phyloP scores from a whole-genome alignment of 495 filamentous ascomycete genomes.

The Penicillium parvum region DNA sequence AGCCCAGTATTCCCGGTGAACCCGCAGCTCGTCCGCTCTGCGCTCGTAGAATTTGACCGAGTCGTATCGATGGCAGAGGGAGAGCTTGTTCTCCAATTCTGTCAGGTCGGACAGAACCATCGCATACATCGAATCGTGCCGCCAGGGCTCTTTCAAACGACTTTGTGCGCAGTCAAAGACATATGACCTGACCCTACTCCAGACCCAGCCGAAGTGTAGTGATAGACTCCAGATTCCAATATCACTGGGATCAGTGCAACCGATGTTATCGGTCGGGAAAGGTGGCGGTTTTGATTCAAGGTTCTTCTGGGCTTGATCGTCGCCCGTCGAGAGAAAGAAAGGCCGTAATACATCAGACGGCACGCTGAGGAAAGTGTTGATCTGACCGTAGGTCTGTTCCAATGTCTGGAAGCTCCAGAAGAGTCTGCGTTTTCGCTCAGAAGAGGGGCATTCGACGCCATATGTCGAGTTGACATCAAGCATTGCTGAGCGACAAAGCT shows the following conservation, averaged over 20 bases:
- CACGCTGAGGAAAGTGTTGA: conserved; percentile 34
- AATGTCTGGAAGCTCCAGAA: conserved; percentile 45
- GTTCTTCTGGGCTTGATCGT: conserved; percentile 14
- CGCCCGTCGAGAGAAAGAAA: conserved; percentile 23
- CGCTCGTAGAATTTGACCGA: conserved; percentile 45
- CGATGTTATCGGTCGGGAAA: conserved; percentile 33
- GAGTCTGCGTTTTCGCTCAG: conserved; percentile 39
- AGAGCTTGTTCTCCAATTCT: conserved; percentile 42
- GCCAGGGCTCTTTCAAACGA: conserved; percentile 42
- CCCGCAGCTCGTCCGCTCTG: conserved; percentile 30
- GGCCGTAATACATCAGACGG: conserved; percentile 32
- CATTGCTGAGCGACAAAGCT: conserved; percentile 43
- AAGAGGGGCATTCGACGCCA: conserved; percentile 21
- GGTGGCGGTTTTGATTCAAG: conserved; percentile 26
- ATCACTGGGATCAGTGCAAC: conserved; percentile 26
- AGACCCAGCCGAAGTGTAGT: conserved; percentile 43
- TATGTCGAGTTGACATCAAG: conserved; percentile 37
- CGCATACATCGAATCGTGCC: conserved; percentile 44
- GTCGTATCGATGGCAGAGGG: conserved; percentile 44
- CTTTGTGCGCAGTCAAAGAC: conserved; percentile 39
- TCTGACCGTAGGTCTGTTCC: conserved; percentile 40
- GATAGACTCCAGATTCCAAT: conserved; percentile 42
- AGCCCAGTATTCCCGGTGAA: conserved; percentile 38
- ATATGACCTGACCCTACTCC: conserved; percentile 39
- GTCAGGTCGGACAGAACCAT: conserved; percentile 42